Base-by-base conservation (phyloP, 2,329 filamentous ascomycete species). In the Aureobasidium sp. region DNA sequence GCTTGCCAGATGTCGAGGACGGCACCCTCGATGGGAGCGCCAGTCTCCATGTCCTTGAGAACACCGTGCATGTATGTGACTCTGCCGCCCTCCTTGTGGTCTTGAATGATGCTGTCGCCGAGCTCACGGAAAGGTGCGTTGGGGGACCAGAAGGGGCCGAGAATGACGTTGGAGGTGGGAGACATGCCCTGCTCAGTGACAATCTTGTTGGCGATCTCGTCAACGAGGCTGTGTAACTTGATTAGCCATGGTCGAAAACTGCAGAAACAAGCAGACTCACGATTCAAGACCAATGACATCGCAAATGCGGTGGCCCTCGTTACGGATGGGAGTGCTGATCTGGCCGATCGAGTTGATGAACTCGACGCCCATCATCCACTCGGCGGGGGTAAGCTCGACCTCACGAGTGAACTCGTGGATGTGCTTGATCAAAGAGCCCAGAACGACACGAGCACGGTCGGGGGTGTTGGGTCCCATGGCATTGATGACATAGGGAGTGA, bases 1-100 rank as follows among this genome's bases (percentile, higher is more conserved):
- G 85, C 84, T 66, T 89, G 83, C 85, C 85, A 89, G 73, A 88
- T 84, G 66, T 89, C 86, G 62, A 89, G 81, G 58, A 86, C 81
- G 60, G 84, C 85, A 62, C 76, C 74, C 52, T 76, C 77, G 62
- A 89, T 83, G 57, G 81, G 81, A 70, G 79, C 78, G 64, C 81
- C 80, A 55, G 83, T 86, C 58, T 79, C 73, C 60, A 84, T 73
- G 63, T 87, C 82, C 44, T 69, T 76, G 64, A 89, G 78, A 41
- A 76, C 72, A 60, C 85, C 85, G 74, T 88, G 83, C 81, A 89
- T 86, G 60, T 77, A 75, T 49, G 79, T 79, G 49, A 81, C 71
- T 57, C 79, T 73, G 42, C 83, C 85, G 45, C 80, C 71, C 53
- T 80, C 74, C 32, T 74, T 71, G 56, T 75, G 68, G 66, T 84